phyloP scores from a whole-genome alignment of 23 red algal species.

The Chondrus crispus region DNA sequence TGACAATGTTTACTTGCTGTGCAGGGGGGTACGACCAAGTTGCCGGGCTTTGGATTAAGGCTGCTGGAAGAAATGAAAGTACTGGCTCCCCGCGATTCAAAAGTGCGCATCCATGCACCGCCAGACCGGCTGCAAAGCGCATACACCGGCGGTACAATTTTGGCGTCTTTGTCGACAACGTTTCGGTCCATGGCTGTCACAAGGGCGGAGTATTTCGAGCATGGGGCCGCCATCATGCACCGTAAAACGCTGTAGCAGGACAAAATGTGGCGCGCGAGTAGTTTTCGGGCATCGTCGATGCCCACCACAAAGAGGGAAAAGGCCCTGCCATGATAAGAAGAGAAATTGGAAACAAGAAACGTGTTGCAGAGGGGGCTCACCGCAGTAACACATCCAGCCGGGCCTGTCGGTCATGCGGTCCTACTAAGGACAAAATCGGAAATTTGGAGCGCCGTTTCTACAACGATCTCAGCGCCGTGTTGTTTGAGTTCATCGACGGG shows the following conservation, averaged over 20 bases:
- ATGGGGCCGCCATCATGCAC: constrained; percentile 27
- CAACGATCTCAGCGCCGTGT: not conserved
- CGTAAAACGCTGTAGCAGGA: not conserved
- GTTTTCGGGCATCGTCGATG: too few relatives aligned
- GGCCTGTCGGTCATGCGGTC: too few relatives aligned
- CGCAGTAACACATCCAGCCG: too few relatives aligned
- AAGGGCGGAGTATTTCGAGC: constrained; percentile 73
- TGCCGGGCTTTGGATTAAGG: constrained; percentile 66
- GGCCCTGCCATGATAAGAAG: too few relatives aligned
- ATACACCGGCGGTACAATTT: constrained; percentile 73
- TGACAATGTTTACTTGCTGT: too few relatives aligned
- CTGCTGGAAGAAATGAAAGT: constrained; percentile 42
- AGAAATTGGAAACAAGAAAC: too few relatives aligned
- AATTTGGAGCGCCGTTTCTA: not conserved
- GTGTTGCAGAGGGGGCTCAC: too few relatives aligned
- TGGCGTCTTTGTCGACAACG: constrained; percentile 73
- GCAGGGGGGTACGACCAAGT: constrained; percentile 76
- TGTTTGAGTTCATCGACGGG: not conserved
- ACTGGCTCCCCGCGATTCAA: constrained; percentile 31
- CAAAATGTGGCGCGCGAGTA: too few relatives aligned
- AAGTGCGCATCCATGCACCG: constrained; percentile 76
- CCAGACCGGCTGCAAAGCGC: constrained; percentile 62
- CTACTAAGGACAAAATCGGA: not conserved
- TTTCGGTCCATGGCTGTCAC: constrained; percentile 76
- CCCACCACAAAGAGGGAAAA: too few relatives aligned